These are phyloP conservation scores for Hordeum marinum DNA, from an alignment of 176 grass and related monocot genomes.

Conservation along the genomic window DNA sequence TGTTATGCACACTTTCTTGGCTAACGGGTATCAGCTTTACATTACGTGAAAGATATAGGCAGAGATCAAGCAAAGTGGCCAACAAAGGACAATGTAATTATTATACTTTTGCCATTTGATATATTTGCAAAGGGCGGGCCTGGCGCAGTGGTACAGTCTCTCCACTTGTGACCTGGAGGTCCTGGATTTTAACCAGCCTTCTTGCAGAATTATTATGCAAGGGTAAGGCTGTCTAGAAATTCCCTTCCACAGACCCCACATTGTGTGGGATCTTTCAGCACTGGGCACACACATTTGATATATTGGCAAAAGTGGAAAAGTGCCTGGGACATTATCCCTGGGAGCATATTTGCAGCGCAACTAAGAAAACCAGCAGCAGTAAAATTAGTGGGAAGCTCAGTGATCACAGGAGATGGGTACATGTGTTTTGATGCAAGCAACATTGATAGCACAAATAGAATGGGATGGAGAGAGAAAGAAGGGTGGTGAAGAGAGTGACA, in stretches of 20 bases:
- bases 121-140: too few relatives aligned
- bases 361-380: not conserved
- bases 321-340: not conserved
- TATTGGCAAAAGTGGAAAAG: not conserved
- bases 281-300: too few relatives aligned
- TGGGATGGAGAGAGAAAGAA: not conserved
- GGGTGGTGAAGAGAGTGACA: not conserved
- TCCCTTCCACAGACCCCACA: too few relatives aligned
- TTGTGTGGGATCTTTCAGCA: too few relatives aligned
- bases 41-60: too few relatives aligned
- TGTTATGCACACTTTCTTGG: not conserved
- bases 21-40: not conserved
- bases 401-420: not conserved
- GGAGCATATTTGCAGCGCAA: not conserved
- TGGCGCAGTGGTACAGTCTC: too few relatives aligned
- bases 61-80: not conserved
- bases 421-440: not conserved
- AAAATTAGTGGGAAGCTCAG: not conserved
- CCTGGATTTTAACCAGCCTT: too few relatives aligned
- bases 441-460: not conserved
- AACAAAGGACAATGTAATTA: not conserved
- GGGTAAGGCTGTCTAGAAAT: too few relatives aligned
- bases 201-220: too few relatives aligned
- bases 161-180: too few relatives aligned
- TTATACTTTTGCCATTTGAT: not conserved